Percentiles rank a stretch among this genome's conserved stretches.
Evolutionary conservation across 2,329 filamentous ascomycete species (phyloP).

Genomic region (Didymella pomorum): DNA sequence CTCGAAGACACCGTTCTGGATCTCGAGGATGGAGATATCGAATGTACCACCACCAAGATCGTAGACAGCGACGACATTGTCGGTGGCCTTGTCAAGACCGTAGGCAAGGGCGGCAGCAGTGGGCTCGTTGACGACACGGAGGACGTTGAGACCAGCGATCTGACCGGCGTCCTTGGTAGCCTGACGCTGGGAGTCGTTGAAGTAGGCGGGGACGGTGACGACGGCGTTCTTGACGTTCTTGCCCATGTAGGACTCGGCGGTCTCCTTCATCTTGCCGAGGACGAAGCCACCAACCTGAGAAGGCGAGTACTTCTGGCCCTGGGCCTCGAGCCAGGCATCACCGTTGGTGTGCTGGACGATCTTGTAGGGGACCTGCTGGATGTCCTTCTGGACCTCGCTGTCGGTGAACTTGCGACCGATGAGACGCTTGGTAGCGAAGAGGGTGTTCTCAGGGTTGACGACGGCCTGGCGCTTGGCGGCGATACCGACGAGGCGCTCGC

Average conservation of each 20-base stretch:
- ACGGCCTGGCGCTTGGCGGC: conserved; percentile 98
- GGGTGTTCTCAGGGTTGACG: conserved; percentile 97
- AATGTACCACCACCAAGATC: conserved; percentile 99
- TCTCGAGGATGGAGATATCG: conserved; percentile 97
- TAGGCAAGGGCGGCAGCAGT: conserved; percentile 96
- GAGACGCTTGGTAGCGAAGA: conserved; percentile 98
- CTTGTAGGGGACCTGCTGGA: conserved; percentile 98
- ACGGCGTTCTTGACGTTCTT: conserved; percentile 95
- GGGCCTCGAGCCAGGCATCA: conserved; percentile 94
- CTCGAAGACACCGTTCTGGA: conserved; percentile 97
- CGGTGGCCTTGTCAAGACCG: conserved; percentile 92
- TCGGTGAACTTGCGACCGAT: conserved; percentile 98
- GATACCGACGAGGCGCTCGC: conserved; percentile 95
- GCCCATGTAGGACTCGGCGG: conserved; percentile 89
- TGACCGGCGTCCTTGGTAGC: conserved; percentile 98
- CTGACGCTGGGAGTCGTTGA: conserved; percentile 98
- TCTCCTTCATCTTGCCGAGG: conserved; percentile 99
- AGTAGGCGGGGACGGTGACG: conserved; percentile 96
- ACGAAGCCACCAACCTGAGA: conserved; percentile 98
- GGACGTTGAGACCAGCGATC: conserved; percentile 93
- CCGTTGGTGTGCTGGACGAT: conserved; percentile 97
- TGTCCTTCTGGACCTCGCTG: conserved; percentile 90
- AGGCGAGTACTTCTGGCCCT: conserved; percentile 94
- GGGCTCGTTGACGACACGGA: conserved; percentile 97
- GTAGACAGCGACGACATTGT: conserved; percentile 92